These are phyloP conservation scores for Cryptococcus jaspeensis DNA, from an alignment of 1,284 basidiomycete species.

Conservation along the genomic window DNA sequence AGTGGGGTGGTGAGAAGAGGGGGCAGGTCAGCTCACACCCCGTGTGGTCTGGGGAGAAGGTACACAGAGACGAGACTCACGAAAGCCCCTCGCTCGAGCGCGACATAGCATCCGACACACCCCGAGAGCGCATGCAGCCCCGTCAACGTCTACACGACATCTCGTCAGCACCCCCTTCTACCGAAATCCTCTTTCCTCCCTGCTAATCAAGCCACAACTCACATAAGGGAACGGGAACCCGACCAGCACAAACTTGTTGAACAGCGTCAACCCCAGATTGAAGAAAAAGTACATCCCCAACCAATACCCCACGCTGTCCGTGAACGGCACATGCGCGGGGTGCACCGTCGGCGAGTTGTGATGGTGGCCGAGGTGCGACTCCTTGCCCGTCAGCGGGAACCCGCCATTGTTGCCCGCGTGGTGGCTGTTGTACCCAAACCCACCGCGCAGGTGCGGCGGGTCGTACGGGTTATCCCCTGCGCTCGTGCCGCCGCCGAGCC, in stretches of 20 bases:
- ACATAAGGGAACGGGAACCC: slow-evolving; percentile 86
- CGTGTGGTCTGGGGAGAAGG: not conserved
- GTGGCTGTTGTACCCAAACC: not conserved
- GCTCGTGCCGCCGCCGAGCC: no score
- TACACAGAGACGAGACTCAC: slow-evolving; percentile 39
- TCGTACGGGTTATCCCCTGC: slow-evolving; percentile 8
- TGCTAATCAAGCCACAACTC: slow-evolving; percentile 33
- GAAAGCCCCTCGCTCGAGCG: slow-evolving; percentile 63
- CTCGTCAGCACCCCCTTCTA: not conserved
- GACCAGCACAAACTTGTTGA: slow-evolving; percentile 86
- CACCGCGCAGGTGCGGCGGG: slow-evolving; percentile 1
- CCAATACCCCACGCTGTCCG: slow-evolving; percentile 57
- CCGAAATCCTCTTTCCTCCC: no score
- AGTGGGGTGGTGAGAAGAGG: no score
- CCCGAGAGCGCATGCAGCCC: slow-evolving; percentile 82
- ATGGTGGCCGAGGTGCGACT: slow-evolving; percentile 3
- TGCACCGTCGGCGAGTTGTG: slow-evolving; percentile 11
- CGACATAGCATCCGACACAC: slow-evolving; percentile 70
- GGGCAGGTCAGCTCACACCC: not conserved
- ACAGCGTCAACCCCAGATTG: slow-evolving; percentile 84
- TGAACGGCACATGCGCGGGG: slow-evolving; percentile 22
- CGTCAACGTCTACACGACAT: slow-evolving; percentile 61
- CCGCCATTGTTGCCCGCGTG: slow-evolving; percentile 4
- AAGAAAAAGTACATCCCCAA: slow-evolving; percentile 78
- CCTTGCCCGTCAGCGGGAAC: slow-evolving; percentile 14